Percentiles rank a stretch among this genome's conserved stretches.
These are phyloP conservation scores for Sindora glabra DNA, from an alignment of 306 rosid species.

Conservation along the genomic window DNA sequence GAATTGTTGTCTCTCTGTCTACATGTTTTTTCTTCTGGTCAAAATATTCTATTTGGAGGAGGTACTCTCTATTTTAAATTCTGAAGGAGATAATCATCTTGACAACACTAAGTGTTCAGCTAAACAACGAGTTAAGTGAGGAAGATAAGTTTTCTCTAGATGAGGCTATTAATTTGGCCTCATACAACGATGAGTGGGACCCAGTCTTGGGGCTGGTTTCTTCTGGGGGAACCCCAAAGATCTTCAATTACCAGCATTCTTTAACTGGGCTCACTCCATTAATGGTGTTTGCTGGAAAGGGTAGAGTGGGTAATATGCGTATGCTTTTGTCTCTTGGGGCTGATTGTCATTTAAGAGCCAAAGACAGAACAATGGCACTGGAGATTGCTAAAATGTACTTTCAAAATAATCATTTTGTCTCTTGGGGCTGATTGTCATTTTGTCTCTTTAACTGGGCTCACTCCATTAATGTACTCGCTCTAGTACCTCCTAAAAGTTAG, in stretches of 20 bases:
- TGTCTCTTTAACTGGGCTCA: too few species aligned
- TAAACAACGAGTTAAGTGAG: conserved; percentile 39
- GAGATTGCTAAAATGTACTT: conserved; percentile 75
- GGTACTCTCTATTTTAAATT: conserved; percentile 59
- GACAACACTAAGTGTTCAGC: conserved; percentile 24
- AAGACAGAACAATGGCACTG: conserved; percentile 60
- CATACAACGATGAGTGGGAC: conserved; percentile 73
- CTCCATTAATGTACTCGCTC: too few species aligned
- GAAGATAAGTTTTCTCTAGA: conserved; percentile 66
- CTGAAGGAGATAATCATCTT: conserved; percentile 45
- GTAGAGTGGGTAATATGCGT: conserved; percentile 71
- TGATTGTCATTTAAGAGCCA: conserved; percentile 53
- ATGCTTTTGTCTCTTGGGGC: conserved; percentile 82
- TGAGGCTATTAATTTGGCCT: conserved; percentile 80
- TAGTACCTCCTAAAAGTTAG: too few species aligned
- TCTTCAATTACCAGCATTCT: conserved; percentile 78
- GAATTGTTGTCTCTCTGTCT: conserved; percentile 4
- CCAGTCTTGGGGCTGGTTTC: conserved; percentile 66
- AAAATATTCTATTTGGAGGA: conserved; percentile 80
- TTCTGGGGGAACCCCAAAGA: conserved; percentile 35
- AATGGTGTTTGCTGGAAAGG: conserved; percentile 91
- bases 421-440: too few species aligned
- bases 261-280: conserved; percentile 64
- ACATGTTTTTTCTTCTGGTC: conserved; percentile 51
- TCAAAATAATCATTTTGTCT: too few species aligned